phyloP scores from a whole-genome alignment of 2,329 filamentous ascomycete genomes.

The Teratosphaeria epicoccoides region DNA sequence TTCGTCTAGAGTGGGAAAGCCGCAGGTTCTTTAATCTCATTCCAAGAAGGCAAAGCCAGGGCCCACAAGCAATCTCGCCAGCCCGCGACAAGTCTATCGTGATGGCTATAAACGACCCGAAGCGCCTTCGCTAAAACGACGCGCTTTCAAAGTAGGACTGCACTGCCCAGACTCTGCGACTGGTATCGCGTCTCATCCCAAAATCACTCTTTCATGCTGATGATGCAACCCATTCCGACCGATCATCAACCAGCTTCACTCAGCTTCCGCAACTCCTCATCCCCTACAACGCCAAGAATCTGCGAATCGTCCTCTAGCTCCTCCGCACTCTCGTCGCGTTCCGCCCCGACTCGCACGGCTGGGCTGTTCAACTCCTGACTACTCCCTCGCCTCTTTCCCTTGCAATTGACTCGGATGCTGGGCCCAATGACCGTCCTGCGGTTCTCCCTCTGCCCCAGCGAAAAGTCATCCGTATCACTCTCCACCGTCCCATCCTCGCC shows the following conservation, averaged over 20 bases:
- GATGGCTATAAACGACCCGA: background rate
- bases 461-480: constrained; percentile 6
- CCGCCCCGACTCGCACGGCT: background rate
- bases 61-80: background rate
- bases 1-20: too few species aligned
- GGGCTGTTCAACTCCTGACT: background rate
- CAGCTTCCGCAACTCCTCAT: constrained; percentile 5
- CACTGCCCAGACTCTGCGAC: background rate
- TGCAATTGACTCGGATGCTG: background rate
- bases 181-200: background rate
- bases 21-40: too few species aligned
- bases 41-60: background rate
- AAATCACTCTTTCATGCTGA: background rate
- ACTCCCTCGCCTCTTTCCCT: background rate
- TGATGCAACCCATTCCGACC: background rate
- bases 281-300: constrained; percentile 3
- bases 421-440: constrained; percentile 13
- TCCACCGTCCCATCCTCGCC: constrained; percentile 2
- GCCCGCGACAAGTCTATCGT: background rate
- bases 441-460: constrained; percentile 5
- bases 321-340: constrained; percentile 3
- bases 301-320: constrained; percentile 5
- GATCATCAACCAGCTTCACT: background rate
- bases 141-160: background rate
- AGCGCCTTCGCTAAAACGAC: background rate